phyloP scores from a whole-genome alignment of 2,329 filamentous ascomycete species.

The Monilinia laxa region DNA sequence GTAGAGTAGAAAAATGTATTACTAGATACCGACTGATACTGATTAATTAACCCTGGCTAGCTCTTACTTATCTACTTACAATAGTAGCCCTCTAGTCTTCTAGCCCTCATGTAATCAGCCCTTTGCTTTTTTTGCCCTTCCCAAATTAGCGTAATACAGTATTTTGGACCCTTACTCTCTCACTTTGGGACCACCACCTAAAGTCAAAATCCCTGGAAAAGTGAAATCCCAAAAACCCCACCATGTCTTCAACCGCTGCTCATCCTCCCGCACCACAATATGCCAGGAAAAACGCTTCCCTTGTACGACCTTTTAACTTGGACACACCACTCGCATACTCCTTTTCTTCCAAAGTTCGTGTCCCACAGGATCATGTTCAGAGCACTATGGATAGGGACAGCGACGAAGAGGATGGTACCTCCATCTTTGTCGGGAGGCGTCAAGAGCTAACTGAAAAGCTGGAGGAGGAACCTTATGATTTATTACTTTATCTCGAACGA shows the following conservation, averaged over 20 bases:
- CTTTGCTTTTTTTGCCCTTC: too few species aligned
- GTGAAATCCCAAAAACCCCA: not conserved
- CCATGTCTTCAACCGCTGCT: not conserved
- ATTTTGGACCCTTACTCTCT: constrained; percentile 1
- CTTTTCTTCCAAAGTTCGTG: not conserved
- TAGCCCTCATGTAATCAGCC: too few species aligned
- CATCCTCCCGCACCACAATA: constrained; percentile 5
- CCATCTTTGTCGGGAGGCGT: constrained; percentile 52
- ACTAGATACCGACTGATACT: too few species aligned
- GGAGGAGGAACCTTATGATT: constrained; percentile 55
- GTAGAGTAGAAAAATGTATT: too few species aligned
- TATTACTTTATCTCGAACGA: constrained; percentile 66
- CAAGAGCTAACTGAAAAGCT: constrained; percentile 57
- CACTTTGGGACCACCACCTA: not conserved
- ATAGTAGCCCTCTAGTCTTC: too few species aligned
- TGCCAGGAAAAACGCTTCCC: not conserved
- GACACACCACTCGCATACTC: constrained; percentile 10
- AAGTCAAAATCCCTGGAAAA: constrained; percentile 12
- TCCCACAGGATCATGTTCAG: constrained; percentile 21
- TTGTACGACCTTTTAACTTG: constrained; percentile 18
- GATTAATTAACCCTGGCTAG: too few species aligned
- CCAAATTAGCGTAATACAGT: not conserved
- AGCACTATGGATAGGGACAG: constrained; percentile 27
- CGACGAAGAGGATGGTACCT: constrained; percentile 33
- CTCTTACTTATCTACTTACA: too few species aligned